Percentiles rank a stretch among this genome's conserved stretches.
phyloP scores from a whole-genome alignment of 768 basidiomycete species.

The Thelephora ganbajun region DNA sequence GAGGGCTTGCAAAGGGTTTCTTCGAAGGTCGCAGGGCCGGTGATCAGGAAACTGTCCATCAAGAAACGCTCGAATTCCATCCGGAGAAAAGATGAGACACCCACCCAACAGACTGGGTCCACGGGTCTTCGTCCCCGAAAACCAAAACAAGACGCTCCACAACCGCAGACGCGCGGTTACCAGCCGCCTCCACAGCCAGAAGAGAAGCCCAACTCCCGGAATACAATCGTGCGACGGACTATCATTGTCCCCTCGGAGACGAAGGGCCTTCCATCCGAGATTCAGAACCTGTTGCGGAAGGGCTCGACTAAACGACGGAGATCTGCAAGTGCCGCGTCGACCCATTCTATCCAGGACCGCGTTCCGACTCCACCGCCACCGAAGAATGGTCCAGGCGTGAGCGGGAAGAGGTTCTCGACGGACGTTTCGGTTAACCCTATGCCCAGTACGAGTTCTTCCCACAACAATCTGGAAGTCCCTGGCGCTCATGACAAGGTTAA shows the following conservation, averaged over 20 bases:
- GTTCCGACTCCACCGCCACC: constrained; percentile 80
- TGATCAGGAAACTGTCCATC: constrained; percentile 16
- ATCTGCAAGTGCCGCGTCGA: constrained; percentile 40
- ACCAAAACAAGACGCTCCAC: constrained; percentile 4
- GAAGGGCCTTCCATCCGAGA: constrained; percentile 39
- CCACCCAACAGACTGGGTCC: constrained; percentile 10
- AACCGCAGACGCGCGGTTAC: constrained; percentile 4
- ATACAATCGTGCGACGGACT: constrained; percentile 59
- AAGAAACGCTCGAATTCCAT: constrained; percentile 9
- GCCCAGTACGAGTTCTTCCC: constrained; percentile 24
- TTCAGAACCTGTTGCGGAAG: constrained; percentile 40
- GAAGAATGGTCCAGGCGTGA: constrained; percentile 23
- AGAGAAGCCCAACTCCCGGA: constrained; percentile 11
- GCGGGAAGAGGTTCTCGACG: constrained; percentile 45
- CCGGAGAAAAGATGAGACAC: constrained; percentile 4
- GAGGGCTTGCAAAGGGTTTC: constrained; percentile 14
- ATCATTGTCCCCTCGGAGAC: constrained; percentile 67
- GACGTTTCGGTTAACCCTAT: constrained; percentile 51
- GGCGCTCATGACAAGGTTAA: constrained; percentile 44
- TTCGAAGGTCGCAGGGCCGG: constrained; percentile 15
- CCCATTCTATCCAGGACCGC: constrained; percentile 64
- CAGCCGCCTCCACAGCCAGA: constrained; percentile 6
- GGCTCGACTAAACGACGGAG: constrained; percentile 42
- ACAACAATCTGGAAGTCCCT: too few species aligned
- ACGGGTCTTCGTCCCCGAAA: constrained; percentile 6